Evolutionary conservation across 2,329 filamentous ascomycete species (phyloP).

Genomic region (Colletotrichum sp.): DNA sequence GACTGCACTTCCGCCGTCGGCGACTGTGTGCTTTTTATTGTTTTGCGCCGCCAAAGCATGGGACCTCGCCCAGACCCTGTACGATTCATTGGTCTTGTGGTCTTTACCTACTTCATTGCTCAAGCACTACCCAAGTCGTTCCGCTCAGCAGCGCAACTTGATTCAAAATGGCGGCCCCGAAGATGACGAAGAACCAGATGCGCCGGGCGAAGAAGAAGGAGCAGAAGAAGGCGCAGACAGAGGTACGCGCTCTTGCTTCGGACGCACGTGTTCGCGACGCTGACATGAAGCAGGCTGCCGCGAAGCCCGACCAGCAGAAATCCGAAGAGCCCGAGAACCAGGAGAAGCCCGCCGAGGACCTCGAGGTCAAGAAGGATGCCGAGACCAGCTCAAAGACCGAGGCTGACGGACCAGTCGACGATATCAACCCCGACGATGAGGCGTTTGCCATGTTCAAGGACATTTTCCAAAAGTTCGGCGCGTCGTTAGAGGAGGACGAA

Average conservation of each 20-base stretch:
- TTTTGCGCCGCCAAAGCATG: conserved; percentile 13
- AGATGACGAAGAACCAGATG: conserved; percentile 93
- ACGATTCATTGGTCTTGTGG: conserved; percentile 36
- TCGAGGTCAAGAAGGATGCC: conserved; percentile 47
- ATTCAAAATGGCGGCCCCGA: conserved; percentile 65
- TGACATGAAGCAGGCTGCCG: background rate
- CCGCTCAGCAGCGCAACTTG: conserved; percentile 18
- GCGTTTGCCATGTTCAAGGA: conserved; percentile 84
- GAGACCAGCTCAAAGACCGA: conserved; percentile 38
- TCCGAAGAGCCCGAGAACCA: conserved; percentile 26
- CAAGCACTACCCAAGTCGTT: conserved; percentile 26
- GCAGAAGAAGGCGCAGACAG: conserved; percentile 71
- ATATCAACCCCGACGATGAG: conserved; percentile 76
- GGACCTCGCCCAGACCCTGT: conserved; percentile 36
- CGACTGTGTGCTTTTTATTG: background rate
- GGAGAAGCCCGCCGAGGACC: conserved; percentile 35
- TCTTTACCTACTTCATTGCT: conserved; percentile 39
- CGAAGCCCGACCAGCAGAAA: conserved; percentile 30
- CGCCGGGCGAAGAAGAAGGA: conserved; percentile 94
- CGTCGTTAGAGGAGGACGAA: conserved; percentile 65
- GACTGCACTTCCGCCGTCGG: background rate
- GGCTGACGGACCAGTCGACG: conserved; percentile 57
- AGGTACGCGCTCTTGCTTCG: conserved; percentile 41
- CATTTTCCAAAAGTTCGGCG: conserved; percentile 81
- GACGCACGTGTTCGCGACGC: background rate